Conservation (phyloP, 2,329 filamentous ascomycete genomes). For the Periconia macrospinosa region DNA sequence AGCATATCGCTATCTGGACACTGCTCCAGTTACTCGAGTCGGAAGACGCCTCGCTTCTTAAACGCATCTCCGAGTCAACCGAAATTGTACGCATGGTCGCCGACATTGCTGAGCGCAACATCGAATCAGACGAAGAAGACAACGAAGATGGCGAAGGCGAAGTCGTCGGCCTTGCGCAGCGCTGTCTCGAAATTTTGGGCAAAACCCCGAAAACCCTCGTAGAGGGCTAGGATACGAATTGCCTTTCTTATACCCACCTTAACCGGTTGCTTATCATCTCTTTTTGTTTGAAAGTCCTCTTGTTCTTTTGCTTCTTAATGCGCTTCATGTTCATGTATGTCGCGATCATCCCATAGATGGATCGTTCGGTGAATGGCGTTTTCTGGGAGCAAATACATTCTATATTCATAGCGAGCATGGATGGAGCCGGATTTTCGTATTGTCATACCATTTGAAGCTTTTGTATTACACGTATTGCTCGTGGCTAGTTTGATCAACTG, state of each 20-base stretch:
- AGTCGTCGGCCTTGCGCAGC: conserved; percentile 85
- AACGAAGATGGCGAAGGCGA: conserved; percentile 91
- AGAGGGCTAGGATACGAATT: conserved; percentile 61
- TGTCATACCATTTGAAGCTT: conserved; percentile 35
- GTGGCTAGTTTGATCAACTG: conserved; percentile 7
- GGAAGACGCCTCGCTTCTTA: conserved; percentile 86
- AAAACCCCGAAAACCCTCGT: conserved; percentile 79
- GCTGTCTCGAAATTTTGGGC: conserved; percentile 84
- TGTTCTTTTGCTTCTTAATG: conserved; percentile 27
- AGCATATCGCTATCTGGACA: conserved; percentile 99
- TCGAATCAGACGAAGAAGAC: conserved; percentile 83
- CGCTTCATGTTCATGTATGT: conserved; percentile 23
- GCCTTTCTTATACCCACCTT: conserved; percentile 25
- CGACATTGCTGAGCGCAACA: conserved; percentile 83
- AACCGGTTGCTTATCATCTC: conserved; percentile 21
- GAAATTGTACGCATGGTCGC: conserved; percentile 92
- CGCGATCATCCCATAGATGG: conserved; percentile 21
- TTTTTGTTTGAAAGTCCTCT: conserved; percentile 12
- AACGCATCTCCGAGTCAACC: conserved; percentile 83
- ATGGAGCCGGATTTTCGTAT: conserved; percentile 34
- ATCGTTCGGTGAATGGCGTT: conserved; percentile 31
- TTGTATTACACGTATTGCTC: conserved; percentile 6
- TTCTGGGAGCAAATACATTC: conserved; percentile 24
- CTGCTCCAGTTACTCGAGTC: conserved; percentile 93
- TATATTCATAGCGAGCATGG: conserved; percentile 45